Conservation (phyloP, 306 rosid genomes). For the Gastrolobium villosum region DNA sequence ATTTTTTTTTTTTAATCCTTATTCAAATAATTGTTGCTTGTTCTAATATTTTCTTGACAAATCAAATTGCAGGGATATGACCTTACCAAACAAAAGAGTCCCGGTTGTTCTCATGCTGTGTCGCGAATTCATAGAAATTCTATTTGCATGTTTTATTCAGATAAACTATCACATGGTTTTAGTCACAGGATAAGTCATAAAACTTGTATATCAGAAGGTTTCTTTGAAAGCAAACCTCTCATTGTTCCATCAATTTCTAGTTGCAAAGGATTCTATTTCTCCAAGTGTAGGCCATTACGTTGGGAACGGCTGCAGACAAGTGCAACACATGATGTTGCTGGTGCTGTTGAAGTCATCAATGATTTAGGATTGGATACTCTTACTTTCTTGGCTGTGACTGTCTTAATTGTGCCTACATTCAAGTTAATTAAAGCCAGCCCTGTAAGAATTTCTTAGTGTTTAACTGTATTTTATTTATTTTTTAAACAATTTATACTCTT, state of each 20-base stretch:
- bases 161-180: conserved; percentile 46
- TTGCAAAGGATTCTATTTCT: conserved; percentile 51
- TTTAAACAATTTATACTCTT: background rate
- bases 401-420: conserved; percentile 86
- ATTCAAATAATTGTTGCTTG: conserved; percentile 34
- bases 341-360: conserved; percentile 81
- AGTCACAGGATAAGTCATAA: conserved; percentile 49
- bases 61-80: conserved; percentile 53
- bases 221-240: conserved; percentile 46
- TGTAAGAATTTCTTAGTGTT: conserved; percentile 47
- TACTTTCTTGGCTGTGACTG: conserved; percentile 87
- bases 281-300: conserved; percentile 48
- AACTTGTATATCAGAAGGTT: conserved; percentile 53
- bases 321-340: conserved; percentile 79
- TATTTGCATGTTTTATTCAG: conserved; percentile 47
- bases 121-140: conserved; percentile 56
- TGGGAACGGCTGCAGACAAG: conserved; percentile 55
- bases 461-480: background rate
- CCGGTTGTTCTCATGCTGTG: conserved; percentile 32
- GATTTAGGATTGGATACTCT: conserved; percentile 95
- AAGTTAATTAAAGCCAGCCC: conserved; percentile 74
- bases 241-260: conserved; percentile 43
- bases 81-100: conserved; percentile 43
- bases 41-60: background rate
- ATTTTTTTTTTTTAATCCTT: background rate